Base-by-base conservation (phyloP, 257 asterid genomes). In the Rubia yunnanensis region DNA sequence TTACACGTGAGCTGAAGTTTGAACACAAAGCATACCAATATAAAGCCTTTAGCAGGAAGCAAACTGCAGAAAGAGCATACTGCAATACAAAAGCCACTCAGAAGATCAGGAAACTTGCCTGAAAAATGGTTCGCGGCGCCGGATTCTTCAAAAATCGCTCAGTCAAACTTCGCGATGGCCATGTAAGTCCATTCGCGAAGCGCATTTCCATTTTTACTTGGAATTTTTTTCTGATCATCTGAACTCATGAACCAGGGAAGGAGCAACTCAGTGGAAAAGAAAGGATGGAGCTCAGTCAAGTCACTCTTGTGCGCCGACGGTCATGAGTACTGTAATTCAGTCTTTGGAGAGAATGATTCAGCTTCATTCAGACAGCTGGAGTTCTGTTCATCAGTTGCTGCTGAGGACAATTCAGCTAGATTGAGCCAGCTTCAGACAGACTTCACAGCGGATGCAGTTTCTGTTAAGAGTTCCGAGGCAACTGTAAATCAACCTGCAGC, bases 261-360 rank as follows among this genome's bases (percentile, higher is more conserved):
- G 49, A 75, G 60, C 74, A 74, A 46, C 35, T 69, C 69, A 60
- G 72, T 60, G 22, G 89, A 79, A 5, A 84, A 65, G 73, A 81
- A 69, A 70, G 71, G 74, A 54, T 84, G 89, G 89, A 77, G 73
- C 41, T 77, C 86, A 4, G 86, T 81, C 1, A 65, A 82, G 59
- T 81, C 89, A 14, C 81, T 79, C 71, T 64, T 84, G n/a, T 84
- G 89, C 27, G 86, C 83, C 1, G 86, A 81, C n/a, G 86, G 85
- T 1, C 85, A 81, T 56, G 86, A 81, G 28, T 44, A 44, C 52
- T 67, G 63, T 2, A 70, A 70, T 66, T 76, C 83, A 8, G 69
- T 66, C 20, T 58, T 60, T 26, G 83, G 80, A 26, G 78, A 73
- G 0, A 79, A 78, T 9, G 83, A 79, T 70, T 76, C 77, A 1